A percentile compares a stretch with the other conserved stretches of the same genome.
Conservation (phyloP, 495 filamentous ascomycete species). For the Trypethelium eluteriae region DNA sequence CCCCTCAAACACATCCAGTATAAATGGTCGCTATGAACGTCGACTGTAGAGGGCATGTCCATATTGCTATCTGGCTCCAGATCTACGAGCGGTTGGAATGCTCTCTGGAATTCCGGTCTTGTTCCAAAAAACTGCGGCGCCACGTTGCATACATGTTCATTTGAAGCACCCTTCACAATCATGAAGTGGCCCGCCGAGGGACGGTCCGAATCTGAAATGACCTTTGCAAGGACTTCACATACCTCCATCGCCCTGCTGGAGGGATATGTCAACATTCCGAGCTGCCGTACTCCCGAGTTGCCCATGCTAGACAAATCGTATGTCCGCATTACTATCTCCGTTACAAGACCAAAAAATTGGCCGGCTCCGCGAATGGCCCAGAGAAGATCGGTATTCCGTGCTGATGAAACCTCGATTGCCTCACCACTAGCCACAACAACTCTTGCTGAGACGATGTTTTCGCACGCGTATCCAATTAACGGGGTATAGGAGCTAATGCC, state of each 20-base stretch:
- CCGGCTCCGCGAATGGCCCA: slow-evolving; percentile 34
- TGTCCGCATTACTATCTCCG: slow-evolving; percentile 20
- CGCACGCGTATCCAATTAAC: slow-evolving; percentile 25
- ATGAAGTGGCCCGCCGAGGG: background rate
- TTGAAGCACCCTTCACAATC: background rate
- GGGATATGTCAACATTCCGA: background rate
- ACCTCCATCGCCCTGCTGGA: background rate
- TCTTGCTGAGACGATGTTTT: slow-evolving; percentile 32
- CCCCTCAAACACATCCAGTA: background rate
- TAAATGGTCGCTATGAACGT: background rate
- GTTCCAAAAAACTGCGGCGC: background rate
- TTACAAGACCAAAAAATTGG: slow-evolving; percentile 32
- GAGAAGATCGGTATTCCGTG: slow-evolving; percentile 27
- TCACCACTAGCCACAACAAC: slow-evolving; percentile 31
- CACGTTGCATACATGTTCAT: background rate
- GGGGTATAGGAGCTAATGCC: slow-evolving; percentile 19
- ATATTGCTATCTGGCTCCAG: background rate
- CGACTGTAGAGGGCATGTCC: background rate
- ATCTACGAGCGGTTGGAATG: background rate
- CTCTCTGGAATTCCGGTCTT: background rate
- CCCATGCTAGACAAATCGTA: background rate
- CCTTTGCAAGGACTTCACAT: background rate
- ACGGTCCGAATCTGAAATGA: background rate
- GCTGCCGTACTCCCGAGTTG: background rate
- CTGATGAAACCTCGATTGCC: slow-evolving; percentile 26